Conservation (phyloP, 148 eudicot genomes). For the Nepenthes mirabilis region DNA sequence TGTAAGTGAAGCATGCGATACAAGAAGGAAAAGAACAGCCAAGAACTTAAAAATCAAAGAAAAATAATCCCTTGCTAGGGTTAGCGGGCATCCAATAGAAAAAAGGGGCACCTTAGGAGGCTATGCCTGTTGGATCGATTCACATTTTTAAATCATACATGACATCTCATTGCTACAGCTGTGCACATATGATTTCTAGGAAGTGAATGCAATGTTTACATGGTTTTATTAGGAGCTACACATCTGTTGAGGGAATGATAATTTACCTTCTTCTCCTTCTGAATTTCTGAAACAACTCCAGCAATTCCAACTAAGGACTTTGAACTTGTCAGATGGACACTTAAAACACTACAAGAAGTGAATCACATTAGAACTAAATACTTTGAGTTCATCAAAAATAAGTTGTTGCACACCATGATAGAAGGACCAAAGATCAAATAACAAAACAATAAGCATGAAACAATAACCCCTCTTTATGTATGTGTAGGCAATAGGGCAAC, state of each 20-base stretch:
- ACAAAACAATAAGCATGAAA: neutral
- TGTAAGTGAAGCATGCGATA: no score
- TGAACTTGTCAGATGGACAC: constrained; percentile 90
- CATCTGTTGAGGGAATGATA: neutral
- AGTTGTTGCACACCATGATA: neutral
- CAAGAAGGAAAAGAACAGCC: no score
- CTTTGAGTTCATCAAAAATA: neutral
- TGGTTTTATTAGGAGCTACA: neutral
- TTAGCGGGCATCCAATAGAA: no score
- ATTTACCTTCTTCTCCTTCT: constrained; percentile 84
- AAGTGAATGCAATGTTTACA: neutral
- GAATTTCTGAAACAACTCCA: constrained; percentile 81
- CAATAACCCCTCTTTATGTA: neutral
- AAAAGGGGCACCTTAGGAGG: no score
- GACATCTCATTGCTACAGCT: no score
- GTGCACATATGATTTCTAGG: no score
- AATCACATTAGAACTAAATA: neutral
- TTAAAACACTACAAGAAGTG: constrained; percentile 48
- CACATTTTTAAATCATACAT: no score
- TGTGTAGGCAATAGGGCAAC: no score
- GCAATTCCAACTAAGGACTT: constrained; percentile 90
- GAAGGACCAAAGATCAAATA: neutral
- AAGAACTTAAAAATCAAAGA: no score
- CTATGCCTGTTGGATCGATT: no score
- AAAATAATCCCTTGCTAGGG: no score